Evolutionary conservation across 2,329 filamentous ascomycete genomes (phyloP), one percentile per base, ranked within the genome.

Genomic region (Stachybotrys chartarum): DNA sequence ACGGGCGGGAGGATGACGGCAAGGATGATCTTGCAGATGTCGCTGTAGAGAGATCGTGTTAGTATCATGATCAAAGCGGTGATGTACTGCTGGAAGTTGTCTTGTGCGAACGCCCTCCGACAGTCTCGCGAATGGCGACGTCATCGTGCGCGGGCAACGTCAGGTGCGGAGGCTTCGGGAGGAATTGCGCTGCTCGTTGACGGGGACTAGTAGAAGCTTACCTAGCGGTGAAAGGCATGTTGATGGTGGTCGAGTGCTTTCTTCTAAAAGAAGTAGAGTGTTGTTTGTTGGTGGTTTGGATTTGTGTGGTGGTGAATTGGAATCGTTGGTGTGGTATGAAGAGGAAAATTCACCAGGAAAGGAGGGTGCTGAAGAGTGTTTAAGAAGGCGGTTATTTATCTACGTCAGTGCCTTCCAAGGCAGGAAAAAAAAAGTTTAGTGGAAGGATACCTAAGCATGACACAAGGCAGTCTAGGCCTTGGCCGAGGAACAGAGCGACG

Each of bases 1-100:
- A 96, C 77, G 70, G 91, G 91, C 56, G 91, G 91, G 62, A 96
- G 84, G 77, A 96, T 78, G 79, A 96, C 79, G 79, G 91, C 91
- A 77, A 96, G 82, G 76, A 96, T 82, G 80, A 84, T 83, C 75
- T 84, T 84, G 80, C 78, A 81, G 64, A 84, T 83, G 62, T 84
- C 81, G 65, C 73, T 75, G 53, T 51, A 53, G 45, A 6, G 8
- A 45, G 32, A 42, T 48, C 14, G 39, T 46, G 52, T 60, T 50
- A 60, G 57, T 47, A 31, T 30, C n/a, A 17, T 24, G 24, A 24
- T 24, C 24, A 24, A 24, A 4, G 24, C 24, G 24, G 24, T 24
- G 24, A 24, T 24, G 24, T 24, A 24, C 24, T 24, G 24, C 24
- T 24, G 4, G 24, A 24, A 24, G 2, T 24, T 24, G 24, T 24